phyloP scores from a whole-genome alignment of 371 early-diverging fungal species.

The Lichtheimia ramosa region DNA sequence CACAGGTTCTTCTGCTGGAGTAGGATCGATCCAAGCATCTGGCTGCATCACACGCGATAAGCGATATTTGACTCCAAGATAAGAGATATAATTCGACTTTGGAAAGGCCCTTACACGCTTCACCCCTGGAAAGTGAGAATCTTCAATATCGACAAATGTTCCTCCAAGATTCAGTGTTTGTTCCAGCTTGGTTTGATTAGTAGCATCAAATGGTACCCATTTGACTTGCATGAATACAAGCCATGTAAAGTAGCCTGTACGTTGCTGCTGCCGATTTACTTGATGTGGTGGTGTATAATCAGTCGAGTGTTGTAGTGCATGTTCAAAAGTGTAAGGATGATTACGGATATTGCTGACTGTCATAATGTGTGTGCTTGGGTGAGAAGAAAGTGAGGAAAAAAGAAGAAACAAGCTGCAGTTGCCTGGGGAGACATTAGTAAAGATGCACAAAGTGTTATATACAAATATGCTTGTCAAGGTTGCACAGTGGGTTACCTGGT shows the following conservation, averaged over 20 bases:
- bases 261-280: slow-evolving; percentile 12
- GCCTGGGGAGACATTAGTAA: background rate
- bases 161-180: slow-evolving; percentile 47
- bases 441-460: slow-evolving; percentile 1
- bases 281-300: slow-evolving; percentile 19
- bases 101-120: slow-evolving; percentile 51
- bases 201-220: slow-evolving; percentile 47
- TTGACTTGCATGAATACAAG: slow-evolving; percentile 43
- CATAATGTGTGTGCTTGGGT: background rate
- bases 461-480: slow-evolving; percentile 7
- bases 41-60: slow-evolving; percentile 51
- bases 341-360: slow-evolving; percentile 28
- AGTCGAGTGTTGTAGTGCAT: slow-evolving; percentile 28
- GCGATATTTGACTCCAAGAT: slow-evolving; percentile 51
- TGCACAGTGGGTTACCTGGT: slow-evolving; percentile 2
- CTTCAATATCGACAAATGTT: slow-evolving; percentile 51
- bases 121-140: slow-evolving; percentile 41
- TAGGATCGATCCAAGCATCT: slow-evolving; percentile 33
- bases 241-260: slow-evolving; percentile 39
- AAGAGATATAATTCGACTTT: slow-evolving; percentile 46
- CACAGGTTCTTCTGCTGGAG: background rate
- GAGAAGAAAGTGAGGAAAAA: slow-evolving; percentile 11
- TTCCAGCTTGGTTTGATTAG: slow-evolving; percentile 43
- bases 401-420: slow-evolving; percentile 7
- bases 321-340: slow-evolving; percentile 42